Base-by-base conservation (phyloP, 1,284 basidiomycete genomes). In the Rhodotorula sp. region DNA sequence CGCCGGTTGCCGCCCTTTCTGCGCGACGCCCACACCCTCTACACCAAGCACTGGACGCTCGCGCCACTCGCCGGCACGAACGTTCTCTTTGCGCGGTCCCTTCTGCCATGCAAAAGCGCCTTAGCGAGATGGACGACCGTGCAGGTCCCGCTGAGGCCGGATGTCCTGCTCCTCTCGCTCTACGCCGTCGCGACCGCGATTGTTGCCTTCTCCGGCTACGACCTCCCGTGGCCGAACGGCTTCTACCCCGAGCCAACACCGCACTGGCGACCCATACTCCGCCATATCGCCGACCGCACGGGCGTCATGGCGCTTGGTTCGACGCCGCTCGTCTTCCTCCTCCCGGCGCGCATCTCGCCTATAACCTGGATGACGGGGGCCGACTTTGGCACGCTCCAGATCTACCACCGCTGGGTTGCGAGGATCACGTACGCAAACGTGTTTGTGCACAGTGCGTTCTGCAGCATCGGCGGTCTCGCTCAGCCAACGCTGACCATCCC, bases 321-420 rank as follows among this genome's bases (percentile, higher is more conserved):
- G 25, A 69, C 80, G 7, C 80, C 81, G 3, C 73, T 81, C 54
- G 72, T 81, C 23, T 73, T 81, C 54, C 62, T 81, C 19, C 76
- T 81, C 54, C 78, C 80, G 1, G 79, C 78, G n/a, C 77, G 81
- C 13, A 78, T 81, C 65, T 80, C 78, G 23, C 76, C 80, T 23
- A 27, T 81, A 9, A 69, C 77, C 3, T 76, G 77, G 65, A 34
- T 81, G 55, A 77, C 77, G 0, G 76, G 79, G 5, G 66, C 79
- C 49, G 25, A 68, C 48, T 81, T 80, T 73, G 75, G 78, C 50
- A 78, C 75, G 17, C 66, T 78, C 41, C 80, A 81, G 69, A 72
- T 81, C 3, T 78, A 78, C 42, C 81, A 82, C 52, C 77, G 81
- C 14, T 81, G 80, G 80, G 74, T 82, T 13, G 78, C 79, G 1